These are phyloP conservation scores for Penicillium sp. DNA, from an alignment of 2,329 filamentous ascomycete species.

Conservation along the genomic window DNA sequence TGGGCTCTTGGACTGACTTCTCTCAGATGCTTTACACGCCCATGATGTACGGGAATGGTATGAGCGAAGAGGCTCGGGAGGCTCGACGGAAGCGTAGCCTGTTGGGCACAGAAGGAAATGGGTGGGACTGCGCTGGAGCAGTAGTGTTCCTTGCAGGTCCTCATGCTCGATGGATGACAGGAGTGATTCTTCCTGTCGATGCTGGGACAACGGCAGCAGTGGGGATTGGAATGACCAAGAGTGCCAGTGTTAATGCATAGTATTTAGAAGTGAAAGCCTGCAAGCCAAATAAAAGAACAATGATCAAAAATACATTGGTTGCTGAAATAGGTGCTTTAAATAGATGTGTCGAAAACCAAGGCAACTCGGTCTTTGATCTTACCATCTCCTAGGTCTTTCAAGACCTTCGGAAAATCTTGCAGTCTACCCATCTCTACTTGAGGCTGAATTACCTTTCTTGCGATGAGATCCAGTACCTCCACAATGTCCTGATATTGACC, in stretches of 20 bases:
- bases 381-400: slow-evolving; percentile 37
- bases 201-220: slow-evolving; percentile 47
- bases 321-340: neutral
- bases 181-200: slow-evolving; percentile 50
- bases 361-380: slow-evolving; percentile 30
- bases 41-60: slow-evolving; percentile 54
- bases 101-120: slow-evolving; percentile 55
- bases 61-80: slow-evolving; percentile 52
- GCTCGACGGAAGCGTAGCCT: slow-evolving; percentile 52
- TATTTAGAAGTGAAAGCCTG: neutral
- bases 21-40: slow-evolving; percentile 54
- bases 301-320: too few species aligned
- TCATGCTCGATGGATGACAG: slow-evolving; percentile 55
- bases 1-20: neutral
- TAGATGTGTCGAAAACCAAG: slow-evolving; percentile 3
- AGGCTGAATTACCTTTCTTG: slow-evolving; percentile 33
- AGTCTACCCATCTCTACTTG: slow-evolving; percentile 35
- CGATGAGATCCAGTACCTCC: slow-evolving; percentile 31
- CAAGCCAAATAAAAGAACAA: too few species aligned
- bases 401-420: slow-evolving; percentile 33
- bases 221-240: slow-evolving; percentile 41
- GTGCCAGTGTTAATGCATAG: slow-evolving; percentile 35
- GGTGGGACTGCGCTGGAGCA: slow-evolving; percentile 55
- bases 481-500: slow-evolving; percentile 42
- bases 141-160: slow-evolving; percentile 54